Conservation (phyloP, 192 early-diverging fungal species). For the Umbelopsis ramanniana region DNA sequence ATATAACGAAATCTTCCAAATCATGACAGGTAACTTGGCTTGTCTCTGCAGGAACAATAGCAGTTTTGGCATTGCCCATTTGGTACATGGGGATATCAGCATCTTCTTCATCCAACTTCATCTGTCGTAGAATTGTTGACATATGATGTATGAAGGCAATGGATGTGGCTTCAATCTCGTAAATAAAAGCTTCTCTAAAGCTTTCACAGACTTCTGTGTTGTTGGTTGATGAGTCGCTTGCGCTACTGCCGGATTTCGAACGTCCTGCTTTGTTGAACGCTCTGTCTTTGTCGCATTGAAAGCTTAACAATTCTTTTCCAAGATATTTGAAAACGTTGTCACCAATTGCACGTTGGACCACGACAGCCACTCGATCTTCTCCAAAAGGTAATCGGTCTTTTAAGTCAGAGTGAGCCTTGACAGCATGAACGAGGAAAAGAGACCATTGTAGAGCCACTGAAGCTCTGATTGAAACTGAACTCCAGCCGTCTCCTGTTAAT, state of each 20-base stretch:
- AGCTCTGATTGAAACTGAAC: slow-evolving; percentile 39
- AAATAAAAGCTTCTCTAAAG: slow-evolving; percentile 53
- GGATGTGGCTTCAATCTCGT: slow-evolving; percentile 54
- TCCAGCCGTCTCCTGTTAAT: slow-evolving; percentile 18
- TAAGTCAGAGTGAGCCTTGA: slow-evolving; percentile 43
- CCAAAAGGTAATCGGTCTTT: not conserved
- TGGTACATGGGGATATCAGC: slow-evolving; percentile 30
- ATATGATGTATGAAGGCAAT: slow-evolving; percentile 60
- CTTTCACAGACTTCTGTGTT: not conserved
- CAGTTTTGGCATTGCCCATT: slow-evolving; percentile 21
- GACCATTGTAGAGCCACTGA: slow-evolving; percentile 65
- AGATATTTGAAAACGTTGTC: slow-evolving; percentile 10
- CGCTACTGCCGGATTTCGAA: not conserved
- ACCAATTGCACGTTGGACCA: not conserved
- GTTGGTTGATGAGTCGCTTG: not conserved
- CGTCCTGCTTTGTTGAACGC: slow-evolving; percentile 47
- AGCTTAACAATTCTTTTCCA: slow-evolving; percentile 14
- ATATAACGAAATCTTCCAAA: slow-evolving; percentile 71
- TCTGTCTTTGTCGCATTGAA: slow-evolving; percentile 51
- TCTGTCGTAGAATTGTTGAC: slow-evolving; percentile 58
- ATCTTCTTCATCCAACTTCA: slow-evolving; percentile 77
- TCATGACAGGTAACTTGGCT: slow-evolving; percentile 46
- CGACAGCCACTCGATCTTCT: not conserved
- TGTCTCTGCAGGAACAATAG: slow-evolving; percentile 28
- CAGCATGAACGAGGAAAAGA: slow-evolving; percentile 55